Base-by-base conservation (phyloP, 371 early-diverging fungal species). In the Rhizomucor miehei region DNA sequence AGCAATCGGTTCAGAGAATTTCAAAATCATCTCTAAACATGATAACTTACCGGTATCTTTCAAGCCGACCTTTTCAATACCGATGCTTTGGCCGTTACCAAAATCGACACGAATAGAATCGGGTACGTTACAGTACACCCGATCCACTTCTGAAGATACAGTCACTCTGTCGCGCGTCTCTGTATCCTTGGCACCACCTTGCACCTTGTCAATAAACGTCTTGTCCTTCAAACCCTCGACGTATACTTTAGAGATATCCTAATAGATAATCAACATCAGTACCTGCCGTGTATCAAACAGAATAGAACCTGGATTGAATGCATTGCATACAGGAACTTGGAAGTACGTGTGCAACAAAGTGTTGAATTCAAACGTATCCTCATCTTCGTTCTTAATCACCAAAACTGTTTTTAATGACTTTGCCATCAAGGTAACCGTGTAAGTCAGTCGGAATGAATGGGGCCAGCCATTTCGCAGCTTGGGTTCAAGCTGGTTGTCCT, bases 331-430 rank as follows among this genome's bases (percentile, higher is more conserved):
- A 29, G 81, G 74, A 43, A 90, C 86, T 21, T 71, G 61, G 53
- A 95, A 87, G 67, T 98, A 98, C 6, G 96, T 93, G 65, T 98
- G 97, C 56, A 96, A 74, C 39, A 97, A 79, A 10, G 90, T 73
- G 21, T 91, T 92, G 63, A 97, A 94, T 48, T 84, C 79, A 56
- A 93, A 93, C 11, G 83, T 61, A 49, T 73, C 69, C 25, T 69
- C 70, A 23, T 57, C 65, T 35, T 89, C 93, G 71, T 97, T 97
- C 59, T 83, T 84, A 24, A 88, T 81, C 43, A 56, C 63, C 41
- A 94, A 65, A 11, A 73, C 60, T 1, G 92, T 90, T 44, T 74
- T 80, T 45, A 97, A 69, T 6, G 85, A 82, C 44, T 79, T 75
- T 6, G 76, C 82, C 2, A 81, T 70, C 52, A 98, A 69, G 14